Percentiles rank a stretch among this genome's conserved stretches.
These are phyloP conservation scores for Cadophora luteo-olivacea DNA, from an alignment of 2,329 filamentous ascomycete species.

Conservation along the genomic window DNA sequence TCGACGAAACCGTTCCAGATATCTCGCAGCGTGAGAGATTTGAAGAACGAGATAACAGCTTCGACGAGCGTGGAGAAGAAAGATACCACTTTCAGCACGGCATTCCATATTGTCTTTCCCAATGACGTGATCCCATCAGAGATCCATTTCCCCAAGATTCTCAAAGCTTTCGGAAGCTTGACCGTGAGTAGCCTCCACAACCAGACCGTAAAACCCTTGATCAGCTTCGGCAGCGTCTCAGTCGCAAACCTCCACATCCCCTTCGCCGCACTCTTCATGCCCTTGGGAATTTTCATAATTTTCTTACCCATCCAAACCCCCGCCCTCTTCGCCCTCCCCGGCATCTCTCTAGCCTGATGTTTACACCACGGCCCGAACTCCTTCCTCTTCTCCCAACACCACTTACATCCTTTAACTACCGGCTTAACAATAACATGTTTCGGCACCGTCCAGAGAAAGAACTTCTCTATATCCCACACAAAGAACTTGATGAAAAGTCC, in stretches of 20 bases:
- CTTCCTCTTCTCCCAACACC: slow-evolving; percentile 41
- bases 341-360: slow-evolving; percentile 40
- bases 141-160: slow-evolving; percentile 43
- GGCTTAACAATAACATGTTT: slow-evolving; percentile 31
- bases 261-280: slow-evolving; percentile 34
- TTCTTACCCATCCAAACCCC: neutral
- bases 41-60: slow-evolving; percentile 47
- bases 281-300: slow-evolving; percentile 13
- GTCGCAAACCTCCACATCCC: slow-evolving; percentile 25
- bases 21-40: slow-evolving; percentile 48
- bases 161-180: slow-evolving; percentile 41
- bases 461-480: slow-evolving; percentile 44
- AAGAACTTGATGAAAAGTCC: slow-evolving; percentile 39
- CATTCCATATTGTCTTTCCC: slow-evolving; percentile 38
- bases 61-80: slow-evolving; percentile 47
- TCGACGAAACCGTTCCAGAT: slow-evolving; percentile 47
- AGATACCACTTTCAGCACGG: slow-evolving; percentile 43
- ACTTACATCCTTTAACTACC: slow-evolving; percentile 36
- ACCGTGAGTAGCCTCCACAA: slow-evolving; percentile 24
- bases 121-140: slow-evolving; percentile 41
- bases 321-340: slow-evolving; percentile 35
- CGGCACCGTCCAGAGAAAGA: slow-evolving; percentile 39
- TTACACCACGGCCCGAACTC: slow-evolving; percentile 44
- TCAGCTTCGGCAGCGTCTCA: slow-evolving; percentile 31
- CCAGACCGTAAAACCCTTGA: slow-evolving; percentile 33